Base-by-base conservation (phyloP, 306 rosid genomes). In the Pterocarpus santalinus region DNA sequence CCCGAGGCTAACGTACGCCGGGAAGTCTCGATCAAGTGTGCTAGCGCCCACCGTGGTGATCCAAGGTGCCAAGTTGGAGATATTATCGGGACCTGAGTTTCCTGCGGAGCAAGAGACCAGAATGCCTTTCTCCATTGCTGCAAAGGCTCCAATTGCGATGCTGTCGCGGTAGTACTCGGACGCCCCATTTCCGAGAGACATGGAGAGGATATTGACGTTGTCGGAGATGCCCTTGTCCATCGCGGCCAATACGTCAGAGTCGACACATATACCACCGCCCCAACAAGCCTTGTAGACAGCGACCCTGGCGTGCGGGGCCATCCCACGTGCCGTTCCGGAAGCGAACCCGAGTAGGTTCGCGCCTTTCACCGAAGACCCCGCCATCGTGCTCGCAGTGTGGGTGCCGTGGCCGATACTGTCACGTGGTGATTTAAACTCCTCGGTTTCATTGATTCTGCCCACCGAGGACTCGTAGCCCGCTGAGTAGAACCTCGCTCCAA, bases 11-110 rank as follows among this genome's bases (percentile, higher is more conserved):
- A 88, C 90, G 2, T 17, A 82, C 0, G 94, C 94, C 0, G 95
- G 97, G 56, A 94, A 94, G 64, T 91, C 95, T 1, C 98, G 97
- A 84, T 94, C 98, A 8, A 94, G 72, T 22, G 97, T 92, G 47
- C 98, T 97, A 15, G 97, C 98, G 13, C 97, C 98, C 1, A 94
- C 95, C 14, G 97, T 92, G 0, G 92, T 89, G 63, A 94, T 85
- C 98, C 98, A 94, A 17, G 98, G 98, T n/a, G 98, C 96, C 5
- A 76, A n/a, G 38, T 94, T 94, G 0, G 88, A 75, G 22, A 91
- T 38, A 57, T 84, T 0, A 3, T 30, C 36, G 12, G 98, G 98
- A 3, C 98, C 97, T 0, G 61, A 69, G 58, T 94, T 94, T 46
- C 98, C 98, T 8, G 93, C 98, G 0, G 98, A 82, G 79, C 88